phyloP scores from a whole-genome alignment of 495 filamentous ascomycete species.

The Hypoxylon cercidicola region DNA sequence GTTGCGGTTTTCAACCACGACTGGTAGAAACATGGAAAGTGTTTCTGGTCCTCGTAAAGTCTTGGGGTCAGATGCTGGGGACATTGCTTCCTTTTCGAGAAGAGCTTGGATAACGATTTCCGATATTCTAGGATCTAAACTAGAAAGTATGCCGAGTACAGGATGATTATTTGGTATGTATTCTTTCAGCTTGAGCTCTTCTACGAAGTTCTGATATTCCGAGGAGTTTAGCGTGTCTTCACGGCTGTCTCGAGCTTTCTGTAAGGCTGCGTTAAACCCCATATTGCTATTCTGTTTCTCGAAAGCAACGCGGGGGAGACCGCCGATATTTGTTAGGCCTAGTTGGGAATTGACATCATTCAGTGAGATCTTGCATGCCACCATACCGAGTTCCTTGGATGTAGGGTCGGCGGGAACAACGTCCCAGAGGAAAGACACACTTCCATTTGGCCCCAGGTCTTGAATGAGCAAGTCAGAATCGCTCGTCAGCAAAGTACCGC shows the following conservation, averaged over 20 bases:
- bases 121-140: constrained; percentile 44
- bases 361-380: constrained; percentile 32
- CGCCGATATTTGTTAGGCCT: constrained; percentile 29
- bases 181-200: constrained; percentile 30
- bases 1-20: constrained; percentile 39
- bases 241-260: constrained; percentile 17
- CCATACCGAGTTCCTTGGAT: constrained; percentile 14
- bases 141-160: constrained; percentile 34
- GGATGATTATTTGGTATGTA: constrained; percentile 36
- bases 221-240: constrained; percentile 22
- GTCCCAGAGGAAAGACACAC: constrained; percentile 69
- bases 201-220: constrained; percentile 32
- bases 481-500: constrained; percentile 68
- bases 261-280: constrained; percentile 28
- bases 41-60: constrained; percentile 40
- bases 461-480: constrained; percentile 82
- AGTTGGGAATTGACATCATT: constrained; percentile 42
- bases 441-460: constrained; percentile 66
- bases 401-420: constrained; percentile 37
- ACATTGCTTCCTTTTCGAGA: constrained; percentile 4
- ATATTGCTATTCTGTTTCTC: constrained; percentile 20
- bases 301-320: constrained; percentile 41
- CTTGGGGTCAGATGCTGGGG: constrained; percentile 3
- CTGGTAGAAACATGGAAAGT: constrained; percentile 43
- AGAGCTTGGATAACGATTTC: constrained; percentile 44